Evolutionary conservation across 75 land plant genomes (phyloP).

Genomic region (Pinus albicaulis): DNA sequence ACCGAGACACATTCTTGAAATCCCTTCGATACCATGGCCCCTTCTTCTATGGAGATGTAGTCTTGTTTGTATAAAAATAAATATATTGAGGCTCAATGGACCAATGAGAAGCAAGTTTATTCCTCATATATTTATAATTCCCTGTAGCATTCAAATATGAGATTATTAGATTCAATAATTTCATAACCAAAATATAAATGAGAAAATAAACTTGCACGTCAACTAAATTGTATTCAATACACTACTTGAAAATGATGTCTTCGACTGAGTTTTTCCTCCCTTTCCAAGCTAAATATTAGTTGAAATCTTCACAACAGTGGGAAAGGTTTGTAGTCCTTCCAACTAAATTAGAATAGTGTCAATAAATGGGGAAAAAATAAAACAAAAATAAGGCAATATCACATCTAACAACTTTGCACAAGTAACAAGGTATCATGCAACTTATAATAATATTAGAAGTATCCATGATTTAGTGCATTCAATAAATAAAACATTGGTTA

Average conservation of each 20-base stretch:
- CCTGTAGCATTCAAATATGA: too few relatives aligned
- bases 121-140: conserved; percentile 57
- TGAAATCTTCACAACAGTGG: conserved; percentile 5
- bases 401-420: too few relatives aligned
- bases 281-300: not conserved
- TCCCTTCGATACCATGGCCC: conserved; percentile 59
- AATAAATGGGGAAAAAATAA: not conserved
- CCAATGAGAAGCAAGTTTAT: conserved; percentile 54
- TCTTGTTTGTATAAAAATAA: conserved; percentile 57
- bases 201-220: too few relatives aligned
- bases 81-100: conserved; percentile 61
- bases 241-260: too few relatives aligned
- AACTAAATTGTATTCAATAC: too few relatives aligned
- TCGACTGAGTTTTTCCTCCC: conserved; percentile 4
- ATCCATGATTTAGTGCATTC: too few relatives aligned
- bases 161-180: too few relatives aligned
- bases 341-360: conserved; percentile 8
- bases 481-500: too few relatives aligned
- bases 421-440: too few relatives aligned
- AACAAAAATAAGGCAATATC: not conserved
- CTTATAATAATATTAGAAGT: too few relatives aligned
- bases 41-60: conserved; percentile 35
- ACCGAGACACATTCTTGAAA: conserved; percentile 60
- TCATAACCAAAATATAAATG: too few relatives aligned
- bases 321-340: conserved; percentile 24